Conservation (phyloP, 129 eudicot genomes). For the Pittosporum tobira region DNA sequence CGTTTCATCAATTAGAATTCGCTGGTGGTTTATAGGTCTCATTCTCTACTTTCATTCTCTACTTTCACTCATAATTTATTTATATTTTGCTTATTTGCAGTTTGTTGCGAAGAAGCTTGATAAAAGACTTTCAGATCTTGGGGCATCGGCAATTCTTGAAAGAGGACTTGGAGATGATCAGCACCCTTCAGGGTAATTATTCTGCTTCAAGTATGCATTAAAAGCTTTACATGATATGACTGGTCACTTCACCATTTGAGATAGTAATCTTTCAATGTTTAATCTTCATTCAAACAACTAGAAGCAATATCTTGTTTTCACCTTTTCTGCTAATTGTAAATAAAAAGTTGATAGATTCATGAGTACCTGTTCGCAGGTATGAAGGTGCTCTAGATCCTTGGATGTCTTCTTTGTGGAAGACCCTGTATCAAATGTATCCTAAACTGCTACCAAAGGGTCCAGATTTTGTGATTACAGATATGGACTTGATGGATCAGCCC, state of each 20-base stretch:
- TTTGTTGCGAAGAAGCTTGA: slow-evolving; percentile 96
- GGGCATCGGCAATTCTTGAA: slow-evolving; percentile 60
- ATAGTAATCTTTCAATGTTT: neutral
- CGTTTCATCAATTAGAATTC: neutral
- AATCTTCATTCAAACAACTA: neutral
- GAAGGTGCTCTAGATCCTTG: slow-evolving; percentile 95
- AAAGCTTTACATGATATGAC: too few species aligned
- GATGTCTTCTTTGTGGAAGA: slow-evolving; percentile 80
- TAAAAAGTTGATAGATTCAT: neutral
- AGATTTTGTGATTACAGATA: slow-evolving; percentile 31
- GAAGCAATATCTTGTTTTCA: neutral
- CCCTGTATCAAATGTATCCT: slow-evolving; percentile 45
- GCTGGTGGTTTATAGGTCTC: neutral
- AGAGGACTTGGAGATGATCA: slow-evolving; percentile 98
- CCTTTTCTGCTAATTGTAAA: neutral
- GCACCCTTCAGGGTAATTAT: slow-evolving; percentile 88
- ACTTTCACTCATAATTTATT: neutral
- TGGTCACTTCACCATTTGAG: neutral
- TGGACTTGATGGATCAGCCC: slow-evolving; percentile 50
- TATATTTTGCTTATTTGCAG: slow-evolving; percentile 32
- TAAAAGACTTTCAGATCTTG: slow-evolving; percentile 81
- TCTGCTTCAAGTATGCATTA: neutral
- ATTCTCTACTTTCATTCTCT: neutral
- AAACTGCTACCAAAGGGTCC: slow-evolving; percentile 58
- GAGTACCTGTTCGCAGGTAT: slow-evolving; percentile 43